A percentile compares a stretch with the other conserved stretches of the same genome.
Conservation (phyloP, 768 basidiomycete genomes). For the Arthromyces matolae region DNA sequence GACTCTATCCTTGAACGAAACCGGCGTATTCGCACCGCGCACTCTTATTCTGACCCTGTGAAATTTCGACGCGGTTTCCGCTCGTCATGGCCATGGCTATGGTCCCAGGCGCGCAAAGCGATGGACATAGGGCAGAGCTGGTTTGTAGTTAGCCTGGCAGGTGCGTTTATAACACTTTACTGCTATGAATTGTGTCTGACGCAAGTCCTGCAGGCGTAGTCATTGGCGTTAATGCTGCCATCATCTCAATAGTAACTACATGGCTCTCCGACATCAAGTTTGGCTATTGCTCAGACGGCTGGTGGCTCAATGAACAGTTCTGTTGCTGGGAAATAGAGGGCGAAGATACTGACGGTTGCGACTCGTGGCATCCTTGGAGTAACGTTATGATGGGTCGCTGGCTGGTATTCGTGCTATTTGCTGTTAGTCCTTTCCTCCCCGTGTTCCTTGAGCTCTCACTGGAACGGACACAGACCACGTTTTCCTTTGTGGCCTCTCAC, state of each 20-base stretch:
- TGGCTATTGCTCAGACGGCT: conserved; percentile 93
- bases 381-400: conserved; percentile 66
- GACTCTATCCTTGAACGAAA: conserved; percentile 89
- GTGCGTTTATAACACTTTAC: conserved; percentile 44
- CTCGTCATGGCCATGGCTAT: conserved; percentile 52
- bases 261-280: conserved; percentile 98
- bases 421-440: conserved; percentile 50
- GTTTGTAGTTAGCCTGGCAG: conserved; percentile 88
- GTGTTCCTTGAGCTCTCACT: conserved; percentile 4
- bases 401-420: conserved; percentile 84
- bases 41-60: conserved; percentile 32
- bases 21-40: conserved; percentile 63
- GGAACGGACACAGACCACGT: conserved; percentile 52
- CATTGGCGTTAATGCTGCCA: conserved; percentile 91
- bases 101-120: conserved; percentile 55
- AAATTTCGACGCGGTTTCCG: neutral
- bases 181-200: neutral
- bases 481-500: conserved; percentile 85
- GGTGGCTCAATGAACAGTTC: conserved; percentile 98
- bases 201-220: conserved; percentile 58
- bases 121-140: conserved; percentile 81
- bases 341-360: conserved; percentile 75
- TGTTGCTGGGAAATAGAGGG: conserved; percentile 96
- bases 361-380: conserved; percentile 93
- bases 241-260: conserved; percentile 92